Percentiles rank a stretch among this genome's conserved stretches.
These are phyloP conservation scores for Rhytidhysteron rufulum DNA, from an alignment of 2,329 filamentous ascomycete genomes.

Conservation along the genomic window DNA sequence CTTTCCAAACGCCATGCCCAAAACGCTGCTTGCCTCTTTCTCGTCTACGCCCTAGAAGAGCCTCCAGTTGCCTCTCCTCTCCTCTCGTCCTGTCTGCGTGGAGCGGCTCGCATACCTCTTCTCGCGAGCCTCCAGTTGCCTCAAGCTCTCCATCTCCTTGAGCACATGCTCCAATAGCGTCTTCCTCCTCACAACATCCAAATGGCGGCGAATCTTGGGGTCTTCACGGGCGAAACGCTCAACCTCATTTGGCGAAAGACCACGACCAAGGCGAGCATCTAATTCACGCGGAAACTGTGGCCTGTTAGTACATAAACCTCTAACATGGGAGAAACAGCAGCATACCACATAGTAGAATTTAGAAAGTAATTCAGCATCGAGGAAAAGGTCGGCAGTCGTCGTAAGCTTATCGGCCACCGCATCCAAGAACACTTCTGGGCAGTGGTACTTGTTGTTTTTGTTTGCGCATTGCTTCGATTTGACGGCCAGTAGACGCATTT, in stretches of 20 bases:
- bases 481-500: constrained; percentile 81
- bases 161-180: constrained; percentile 89
- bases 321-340: constrained; percentile 1
- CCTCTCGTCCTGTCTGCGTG: constrained; percentile 20
- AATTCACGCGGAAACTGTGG: constrained; percentile 78
- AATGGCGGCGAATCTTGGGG: constrained; percentile 78
- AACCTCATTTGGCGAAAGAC: constrained; percentile 73
- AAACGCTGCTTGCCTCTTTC: not conserved
- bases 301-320: constrained; percentile 1
- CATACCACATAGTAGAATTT: constrained; percentile 88
- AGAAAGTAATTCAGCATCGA: constrained; percentile 92
- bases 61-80: constrained; percentile 29
- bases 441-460: constrained; percentile 90
- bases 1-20: not conserved
- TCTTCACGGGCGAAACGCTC: constrained; percentile 93
- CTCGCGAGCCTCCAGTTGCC: constrained; percentile 75
- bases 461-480: constrained; percentile 85
- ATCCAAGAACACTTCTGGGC: constrained; percentile 96
- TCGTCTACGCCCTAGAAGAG: constrained; percentile 21
- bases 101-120: constrained; percentile 47
- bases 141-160: constrained; percentile 90
- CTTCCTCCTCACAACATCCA: constrained; percentile 89
- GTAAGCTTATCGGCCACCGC: constrained; percentile 93
- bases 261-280: constrained; percentile 78
- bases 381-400: constrained; percentile 89